Percentiles rank a stretch among this genome's conserved stretches.
Conservation (phyloP, 495 filamentous ascomycete genomes). For the Aspergillus sclerotioniger region DNA sequence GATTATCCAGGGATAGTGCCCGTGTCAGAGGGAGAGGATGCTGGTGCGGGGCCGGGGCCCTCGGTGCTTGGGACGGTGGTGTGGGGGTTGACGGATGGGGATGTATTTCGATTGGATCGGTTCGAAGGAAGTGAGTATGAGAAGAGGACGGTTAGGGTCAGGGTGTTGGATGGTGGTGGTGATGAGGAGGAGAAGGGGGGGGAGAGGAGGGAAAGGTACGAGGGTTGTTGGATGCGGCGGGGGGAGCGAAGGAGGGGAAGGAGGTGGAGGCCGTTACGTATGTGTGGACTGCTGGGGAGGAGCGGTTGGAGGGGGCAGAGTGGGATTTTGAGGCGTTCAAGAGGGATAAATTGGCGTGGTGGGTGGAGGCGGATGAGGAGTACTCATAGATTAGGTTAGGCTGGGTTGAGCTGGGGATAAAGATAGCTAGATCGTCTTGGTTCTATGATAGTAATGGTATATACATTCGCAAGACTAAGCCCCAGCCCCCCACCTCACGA, state of each 20-base stretch:
- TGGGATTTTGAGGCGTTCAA: constrained; percentile 83
- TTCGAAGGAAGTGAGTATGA: constrained; percentile 82
- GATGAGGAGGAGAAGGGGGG: constrained; percentile 13
- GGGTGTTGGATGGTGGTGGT: constrained; percentile 26
- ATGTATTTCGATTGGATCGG: constrained; percentile 71
- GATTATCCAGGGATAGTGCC: constrained; percentile 86
- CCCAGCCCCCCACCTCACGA: not conserved
- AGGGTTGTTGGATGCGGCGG: constrained; percentile 29
- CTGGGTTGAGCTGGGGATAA: too few relatives aligned
- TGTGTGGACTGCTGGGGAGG: constrained; percentile 56
- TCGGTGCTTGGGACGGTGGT: constrained; percentile 80
- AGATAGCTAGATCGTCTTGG: not conserved
- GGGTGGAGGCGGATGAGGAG: constrained; percentile 41
- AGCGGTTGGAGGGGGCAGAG: constrained; percentile 60
- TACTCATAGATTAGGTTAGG: constrained; percentile 32
- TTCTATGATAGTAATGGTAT: not conserved
- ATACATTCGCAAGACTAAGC: not conserved
- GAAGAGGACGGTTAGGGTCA: constrained; percentile 58
- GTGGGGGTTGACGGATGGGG: constrained; percentile 71
- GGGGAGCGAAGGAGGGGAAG: constrained; percentile 38
- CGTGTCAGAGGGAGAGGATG: constrained; percentile 2
- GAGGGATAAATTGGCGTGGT: constrained; percentile 62
- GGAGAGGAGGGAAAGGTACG: constrained; percentile 16
- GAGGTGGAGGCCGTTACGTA: constrained; percentile 73
- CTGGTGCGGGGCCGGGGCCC: constrained; percentile 2